Base-by-base conservation (phyloP, 176 grass and related monocot genomes). In the Puya raimondii region DNA sequence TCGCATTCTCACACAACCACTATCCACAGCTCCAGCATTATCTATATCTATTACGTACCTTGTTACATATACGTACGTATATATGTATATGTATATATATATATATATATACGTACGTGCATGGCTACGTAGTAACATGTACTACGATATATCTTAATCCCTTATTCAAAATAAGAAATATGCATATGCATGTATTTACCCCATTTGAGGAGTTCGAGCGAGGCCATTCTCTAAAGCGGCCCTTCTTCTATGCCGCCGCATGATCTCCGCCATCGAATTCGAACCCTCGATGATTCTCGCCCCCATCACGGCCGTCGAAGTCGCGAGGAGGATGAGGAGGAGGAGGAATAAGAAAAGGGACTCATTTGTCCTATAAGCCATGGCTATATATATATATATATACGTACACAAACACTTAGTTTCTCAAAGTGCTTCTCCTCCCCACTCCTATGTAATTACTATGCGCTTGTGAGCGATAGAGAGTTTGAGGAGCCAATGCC, bases 201-300 rank as follows among this genome's bases (percentile, higher is more conserved):
- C 93, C 93, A 97, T 97, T 70, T 87, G 92, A 73, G 92, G 92
- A 83, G 88, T 87, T 9, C 54, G 52, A 63, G 80, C 92, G 52
- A 87, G 86, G 64, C 92, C 83, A 85, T 96, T 91, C 71, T 82
- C 81, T 12, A 71, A 47, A 9, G 65, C 64, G 27, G 52, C 57
- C 52, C 89, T 73, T 51, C 84, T 73, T 2, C 50, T 26, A 26
- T 26, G 64, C 14, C 67, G 63, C 12, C 22, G 76, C 63, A 74
- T 74, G 52, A 73, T 73, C 74, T 48, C 80, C 13, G 61, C 78
- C 22, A 84, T 83, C 71, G 48, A 72, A 77, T 84, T 88, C 42
- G 53, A 69, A 2, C 65, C 73, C 13, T 7, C 49, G 48, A 48
- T 50, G 47, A 53, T 12, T 48, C 63, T 67, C n/a, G 54, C 61